phyloP scores from a whole-genome alignment of 2,329 filamentous ascomycete species.

The Nannizziopsis arthrosporioides region DNA sequence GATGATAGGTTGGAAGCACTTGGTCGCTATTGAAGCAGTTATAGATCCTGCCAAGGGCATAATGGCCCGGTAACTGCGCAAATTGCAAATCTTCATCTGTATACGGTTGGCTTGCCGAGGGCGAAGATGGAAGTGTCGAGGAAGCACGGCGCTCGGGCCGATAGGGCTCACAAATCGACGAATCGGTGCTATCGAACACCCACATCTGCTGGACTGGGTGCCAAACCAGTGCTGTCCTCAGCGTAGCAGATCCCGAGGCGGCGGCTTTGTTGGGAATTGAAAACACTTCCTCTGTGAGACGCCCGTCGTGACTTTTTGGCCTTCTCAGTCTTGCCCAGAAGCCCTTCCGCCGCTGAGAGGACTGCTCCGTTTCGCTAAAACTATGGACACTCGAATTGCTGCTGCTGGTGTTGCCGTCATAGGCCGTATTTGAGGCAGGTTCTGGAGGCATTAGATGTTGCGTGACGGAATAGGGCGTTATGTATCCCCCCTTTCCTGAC shows the following conservation, averaged over 20 bases:
- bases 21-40: constrained; percentile 11
- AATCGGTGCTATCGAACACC: constrained; percentile 10
- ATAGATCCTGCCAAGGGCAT: constrained; percentile 8
- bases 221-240: constrained; percentile 14
- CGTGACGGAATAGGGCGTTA: constrained; percentile 1
- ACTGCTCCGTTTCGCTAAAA: constrained; percentile 1
- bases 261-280: constrained; percentile 2
- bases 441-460: constrained; percentile 4
- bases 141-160: not conserved
- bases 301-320: constrained; percentile 1
- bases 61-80: constrained; percentile 16
- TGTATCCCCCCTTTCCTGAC: constrained; percentile 7
- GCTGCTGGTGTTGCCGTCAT: not conserved
- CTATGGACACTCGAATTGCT: not conserved
- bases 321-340: constrained; percentile 8
- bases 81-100: constrained; percentile 15
- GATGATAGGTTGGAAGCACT: constrained; percentile 10
- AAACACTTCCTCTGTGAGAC: constrained; percentile 1
- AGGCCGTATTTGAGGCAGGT: not conserved
- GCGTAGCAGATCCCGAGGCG: constrained; percentile 9
- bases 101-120: not conserved
- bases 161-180: not conserved
- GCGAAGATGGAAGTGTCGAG: not conserved
- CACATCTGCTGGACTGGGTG: constrained; percentile 14
- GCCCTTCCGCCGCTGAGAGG: not conserved